Percentiles rank a stretch among this genome's conserved stretches.
These are phyloP conservation scores for Camelina laxa DNA, from an alignment of 345 rosid species.

Conservation along the genomic window DNA sequence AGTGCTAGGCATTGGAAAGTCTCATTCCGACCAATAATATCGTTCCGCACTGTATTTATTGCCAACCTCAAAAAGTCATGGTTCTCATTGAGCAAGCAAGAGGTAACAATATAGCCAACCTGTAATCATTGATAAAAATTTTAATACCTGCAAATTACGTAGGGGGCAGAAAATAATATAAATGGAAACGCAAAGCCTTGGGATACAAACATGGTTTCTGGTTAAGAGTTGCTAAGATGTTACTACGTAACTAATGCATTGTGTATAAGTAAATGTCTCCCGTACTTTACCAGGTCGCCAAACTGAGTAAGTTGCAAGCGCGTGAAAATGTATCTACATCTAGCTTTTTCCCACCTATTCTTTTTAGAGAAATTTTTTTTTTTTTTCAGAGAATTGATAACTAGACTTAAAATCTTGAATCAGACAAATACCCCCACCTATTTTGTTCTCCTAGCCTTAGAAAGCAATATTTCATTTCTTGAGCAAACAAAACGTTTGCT, in stretches of 20 bases:
- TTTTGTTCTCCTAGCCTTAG: slow-evolving; percentile 25
- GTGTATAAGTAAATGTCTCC: not conserved
- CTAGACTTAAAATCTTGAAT: not conserved
- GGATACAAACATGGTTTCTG: not conserved
- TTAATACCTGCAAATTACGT: slow-evolving; percentile 2
- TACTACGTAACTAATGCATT: slow-evolving; percentile 1
- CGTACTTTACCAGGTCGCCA: slow-evolving; percentile 17
- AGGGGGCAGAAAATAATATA: not conserved
- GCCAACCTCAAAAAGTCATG: slow-evolving; percentile 97
- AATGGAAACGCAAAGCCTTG: not conserved
- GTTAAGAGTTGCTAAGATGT: slow-evolving; percentile 20
- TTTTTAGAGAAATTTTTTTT: slow-evolving; percentile 6
- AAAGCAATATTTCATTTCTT: not conserved
- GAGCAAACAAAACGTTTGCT: slow-evolving; percentile 24
- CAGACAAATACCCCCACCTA: not conserved
- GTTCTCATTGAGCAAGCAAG: slow-evolving; percentile 94
- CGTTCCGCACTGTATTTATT: slow-evolving; percentile 93
- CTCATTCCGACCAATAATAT: slow-evolving; percentile 97
- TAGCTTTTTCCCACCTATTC: not conserved
- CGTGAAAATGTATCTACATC: slow-evolving; percentile 17
- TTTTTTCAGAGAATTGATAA: slow-evolving; percentile 1
- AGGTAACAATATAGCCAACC: slow-evolving; percentile 98
- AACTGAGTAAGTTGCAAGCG: slow-evolving; percentile 9
- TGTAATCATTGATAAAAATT: slow-evolving; percentile 45
- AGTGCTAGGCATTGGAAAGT: slow-evolving; percentile 98